Evolutionary conservation across 441 rosid genomes (phyloP), one percentile per base, ranked within the genome.

Genomic region (Populus hybrid): DNA sequence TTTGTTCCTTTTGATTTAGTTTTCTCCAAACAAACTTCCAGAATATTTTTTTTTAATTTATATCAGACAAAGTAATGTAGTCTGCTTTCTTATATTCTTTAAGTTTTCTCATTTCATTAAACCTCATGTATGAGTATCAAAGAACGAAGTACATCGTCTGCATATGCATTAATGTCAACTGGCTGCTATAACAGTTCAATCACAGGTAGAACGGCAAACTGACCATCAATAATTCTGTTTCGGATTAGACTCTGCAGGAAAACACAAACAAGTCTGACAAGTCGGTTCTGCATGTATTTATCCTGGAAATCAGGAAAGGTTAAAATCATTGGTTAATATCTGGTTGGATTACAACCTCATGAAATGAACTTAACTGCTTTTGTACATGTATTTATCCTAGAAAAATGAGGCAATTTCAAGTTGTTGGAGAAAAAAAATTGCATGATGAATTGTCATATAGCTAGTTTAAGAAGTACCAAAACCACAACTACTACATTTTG

Each of bases 211-310:
- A 42, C 71, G 45, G 33, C 20, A 70, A 33, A 77, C 94, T 72
- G 71, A 96, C 98, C 98, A 79, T 96, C 95, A 65, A 96, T 93
- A 74, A 87, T 92, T 80, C 91, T 92, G 80, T 96, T 96, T 33
- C 98, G 91, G 79, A 96, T 96, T 83, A 94, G 84, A 84, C 94
- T 89, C 86, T 96, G 98, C 71, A 96, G 87, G 96, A 96, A 96
- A 75, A 93, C 98, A 77, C 99, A 96, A 67, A 96, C 98, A 75
- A 96, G 99, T 76, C 99, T 90, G 40, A 94, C 99, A 64, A 96
- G 98, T 84, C 98, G 90, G 88, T 91, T 94, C 91, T 96, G 98
- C 98, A 96, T 93, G 88, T 94, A 94, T 82, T 92, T 96, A 81
- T 96, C 99, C 96, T 96, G 95, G 76, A 86, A 86, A 86, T 78